Conservation (phyloP, 2,329 filamentous ascomycete species). For the Colletotrichum trifolii region DNA sequence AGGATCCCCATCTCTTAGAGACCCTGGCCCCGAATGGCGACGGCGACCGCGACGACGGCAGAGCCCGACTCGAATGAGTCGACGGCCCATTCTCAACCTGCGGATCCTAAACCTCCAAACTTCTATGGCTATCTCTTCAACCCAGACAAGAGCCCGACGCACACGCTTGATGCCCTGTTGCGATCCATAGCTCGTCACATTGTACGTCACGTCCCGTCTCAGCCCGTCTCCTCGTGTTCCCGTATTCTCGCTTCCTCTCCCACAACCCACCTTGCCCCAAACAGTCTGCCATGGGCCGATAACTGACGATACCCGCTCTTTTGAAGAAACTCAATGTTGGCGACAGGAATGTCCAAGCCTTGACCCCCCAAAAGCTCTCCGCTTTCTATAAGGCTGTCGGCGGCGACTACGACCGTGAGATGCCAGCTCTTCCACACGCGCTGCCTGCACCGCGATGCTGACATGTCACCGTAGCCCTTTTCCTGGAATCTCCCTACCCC, state of each 20-base stretch:
- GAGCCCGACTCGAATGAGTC: constrained; percentile 38
- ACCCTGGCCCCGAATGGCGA: constrained; percentile 36
- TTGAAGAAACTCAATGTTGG: constrained; percentile 67
- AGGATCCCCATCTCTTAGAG: constrained; percentile 28
- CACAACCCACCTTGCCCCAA: constrained; percentile 27
- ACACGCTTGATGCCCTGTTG: constrained; percentile 74
- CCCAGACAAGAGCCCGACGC: constrained; percentile 74
- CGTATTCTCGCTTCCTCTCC: background rate
- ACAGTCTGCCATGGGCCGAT: constrained; percentile 22
- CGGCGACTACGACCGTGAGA: constrained; percentile 76
- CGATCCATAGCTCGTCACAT: constrained; percentile 76
- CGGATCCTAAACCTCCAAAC: constrained; percentile 12
- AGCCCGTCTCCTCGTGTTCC: background rate
- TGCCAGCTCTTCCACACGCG: background rate
- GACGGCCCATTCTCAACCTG: constrained; percentile 15
- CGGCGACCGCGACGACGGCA: constrained; percentile 33
- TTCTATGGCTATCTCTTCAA: constrained; percentile 76
- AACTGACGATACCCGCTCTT: constrained; percentile 37
- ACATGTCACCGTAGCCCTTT: constrained; percentile 66
- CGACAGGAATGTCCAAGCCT: constrained; percentile 61
- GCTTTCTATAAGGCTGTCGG: constrained; percentile 81
- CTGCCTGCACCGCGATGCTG: constrained; percentile 6
- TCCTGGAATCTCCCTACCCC: constrained; percentile 77
- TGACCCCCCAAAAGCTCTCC: constrained; percentile 78
- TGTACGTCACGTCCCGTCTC: constrained; percentile 59